phyloP scores from a whole-genome alignment of 306 rosid genomes.

The Ochetophila trinervis region DNA sequence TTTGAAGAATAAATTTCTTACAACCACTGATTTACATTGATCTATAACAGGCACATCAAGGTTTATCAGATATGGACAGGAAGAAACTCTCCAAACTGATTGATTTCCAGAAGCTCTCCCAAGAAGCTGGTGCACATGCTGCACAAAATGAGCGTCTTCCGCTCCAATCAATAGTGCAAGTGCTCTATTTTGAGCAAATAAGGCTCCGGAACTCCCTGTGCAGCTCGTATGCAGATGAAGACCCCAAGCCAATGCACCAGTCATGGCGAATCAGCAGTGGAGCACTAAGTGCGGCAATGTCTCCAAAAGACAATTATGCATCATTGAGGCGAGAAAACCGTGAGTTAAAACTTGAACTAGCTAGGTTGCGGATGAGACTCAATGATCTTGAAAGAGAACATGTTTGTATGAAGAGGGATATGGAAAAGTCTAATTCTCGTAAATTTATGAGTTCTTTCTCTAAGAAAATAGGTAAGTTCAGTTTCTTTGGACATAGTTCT shows the following conservation, averaged over 20 bases:
- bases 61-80: constrained; percentile 69
- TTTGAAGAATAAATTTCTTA: neutral
- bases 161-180: constrained; percentile 93
- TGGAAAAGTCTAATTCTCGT: constrained; percentile 81
- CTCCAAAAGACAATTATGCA: constrained; percentile 96
- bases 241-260: constrained; percentile 81
- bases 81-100: constrained; percentile 82
- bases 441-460: constrained; percentile 90
- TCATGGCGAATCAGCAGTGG: constrained; percentile 96
- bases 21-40: neutral
- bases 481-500: constrained; percentile 74
- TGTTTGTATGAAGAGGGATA: constrained; percentile 98
- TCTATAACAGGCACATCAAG: constrained; percentile 79
- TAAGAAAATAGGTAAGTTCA: constrained; percentile 66
- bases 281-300: constrained; percentile 98
- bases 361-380: constrained; percentile 80
- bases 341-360: constrained; percentile 90
- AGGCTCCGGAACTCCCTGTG: constrained; percentile 76
- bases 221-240: constrained; percentile 68
- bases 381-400: constrained; percentile 97
- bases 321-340: constrained; percentile 96
- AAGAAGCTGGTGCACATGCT: constrained; percentile 99
- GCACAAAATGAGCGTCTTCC: constrained; percentile 98
- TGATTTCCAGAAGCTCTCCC: constrained; percentile 95
- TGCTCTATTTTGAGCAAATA: constrained; percentile 86